Conservation (phyloP, 208 protist species). For the Leishmania gerbilli region DNA sequence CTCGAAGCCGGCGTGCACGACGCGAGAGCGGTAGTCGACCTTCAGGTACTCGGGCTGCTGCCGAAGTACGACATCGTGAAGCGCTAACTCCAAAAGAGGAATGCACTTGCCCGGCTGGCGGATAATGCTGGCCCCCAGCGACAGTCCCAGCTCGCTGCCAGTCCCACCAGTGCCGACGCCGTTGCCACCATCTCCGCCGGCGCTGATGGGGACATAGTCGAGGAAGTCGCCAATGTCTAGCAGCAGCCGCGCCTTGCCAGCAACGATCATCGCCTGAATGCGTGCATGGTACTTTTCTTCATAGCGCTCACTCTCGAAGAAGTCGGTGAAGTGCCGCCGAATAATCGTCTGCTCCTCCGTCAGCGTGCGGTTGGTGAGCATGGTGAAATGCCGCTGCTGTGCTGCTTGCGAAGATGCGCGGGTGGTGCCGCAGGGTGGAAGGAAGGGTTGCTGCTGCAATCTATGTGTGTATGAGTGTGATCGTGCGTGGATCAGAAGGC, state of each 20-base stretch:
- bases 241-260: conserved; percentile 77
- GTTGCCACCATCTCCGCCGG: conserved; percentile 6
- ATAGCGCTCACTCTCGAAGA: conserved; percentile 87
- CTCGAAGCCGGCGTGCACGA: conserved; percentile 92
- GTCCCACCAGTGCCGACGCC: background rate
- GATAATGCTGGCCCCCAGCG: conserved; percentile 77
- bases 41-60: conserved; percentile 86
- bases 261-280: conserved; percentile 87
- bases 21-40: conserved; percentile 76
- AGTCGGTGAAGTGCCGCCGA: conserved; percentile 88
- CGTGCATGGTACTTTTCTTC: conserved; percentile 83
- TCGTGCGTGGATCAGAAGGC: background rate
- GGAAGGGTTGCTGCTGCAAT: background rate
- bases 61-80: conserved; percentile 88
- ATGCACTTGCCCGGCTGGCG: conserved; percentile 84
- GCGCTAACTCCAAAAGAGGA: conserved; percentile 90
- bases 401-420: background rate
- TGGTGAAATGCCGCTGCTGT: conserved; percentile 16
- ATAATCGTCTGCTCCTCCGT: conserved; percentile 91
- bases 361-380: conserved; percentile 79
- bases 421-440: background rate
- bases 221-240: conserved; percentile 94
- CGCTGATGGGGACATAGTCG: conserved; percentile 59
- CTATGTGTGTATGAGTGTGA: conserved; percentile 10
- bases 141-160: conserved; percentile 24